Conservation (phyloP, 1,139 yeast genomes). For the Kodamaea arcana region DNA sequence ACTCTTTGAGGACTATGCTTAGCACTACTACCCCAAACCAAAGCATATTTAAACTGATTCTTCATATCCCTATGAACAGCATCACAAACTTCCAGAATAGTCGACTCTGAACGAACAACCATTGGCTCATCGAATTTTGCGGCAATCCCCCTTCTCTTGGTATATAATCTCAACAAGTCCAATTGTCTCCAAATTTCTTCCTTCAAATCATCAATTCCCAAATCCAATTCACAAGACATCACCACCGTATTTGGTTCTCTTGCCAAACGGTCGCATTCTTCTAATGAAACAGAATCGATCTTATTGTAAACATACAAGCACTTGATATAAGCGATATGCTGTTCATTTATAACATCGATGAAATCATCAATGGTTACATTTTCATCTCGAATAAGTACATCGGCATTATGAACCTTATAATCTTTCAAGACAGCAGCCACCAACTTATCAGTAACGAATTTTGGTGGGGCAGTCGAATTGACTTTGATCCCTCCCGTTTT, state of each 20-base stretch:
- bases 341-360: constrained; percentile 85
- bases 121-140: constrained; percentile 88
- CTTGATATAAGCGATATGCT: constrained; percentile 81
- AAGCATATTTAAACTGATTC: constrained; percentile 85
- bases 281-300: constrained; percentile 91
- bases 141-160: constrained; percentile 73
- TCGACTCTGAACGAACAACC: constrained; percentile 77
- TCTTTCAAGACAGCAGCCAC: constrained; percentile 76
- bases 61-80: constrained; percentile 91
- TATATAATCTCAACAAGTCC: constrained; percentile 73
- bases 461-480: constrained; percentile 78
- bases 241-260: constrained; percentile 90
- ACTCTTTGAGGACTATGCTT: constrained; percentile 97
- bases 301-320: constrained; percentile 93
- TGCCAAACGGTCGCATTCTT: constrained; percentile 89
- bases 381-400: constrained; percentile 84
- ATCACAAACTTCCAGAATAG: constrained; percentile 86
- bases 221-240: constrained; percentile 83
- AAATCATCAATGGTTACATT: constrained; percentile 89
- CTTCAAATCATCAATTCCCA: constrained; percentile 82
- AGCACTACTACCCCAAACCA: constrained; percentile 95
- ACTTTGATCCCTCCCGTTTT: constrained; percentile 90
- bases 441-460: constrained; percentile 74
- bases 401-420: constrained; percentile 89
- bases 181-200: constrained; percentile 93